Percentiles rank a stretch among this genome's conserved stretches.
These are phyloP conservation scores for Cladobotryum mycophilum DNA, from an alignment of 2,329 filamentous ascomycete species.

Conservation along the genomic window DNA sequence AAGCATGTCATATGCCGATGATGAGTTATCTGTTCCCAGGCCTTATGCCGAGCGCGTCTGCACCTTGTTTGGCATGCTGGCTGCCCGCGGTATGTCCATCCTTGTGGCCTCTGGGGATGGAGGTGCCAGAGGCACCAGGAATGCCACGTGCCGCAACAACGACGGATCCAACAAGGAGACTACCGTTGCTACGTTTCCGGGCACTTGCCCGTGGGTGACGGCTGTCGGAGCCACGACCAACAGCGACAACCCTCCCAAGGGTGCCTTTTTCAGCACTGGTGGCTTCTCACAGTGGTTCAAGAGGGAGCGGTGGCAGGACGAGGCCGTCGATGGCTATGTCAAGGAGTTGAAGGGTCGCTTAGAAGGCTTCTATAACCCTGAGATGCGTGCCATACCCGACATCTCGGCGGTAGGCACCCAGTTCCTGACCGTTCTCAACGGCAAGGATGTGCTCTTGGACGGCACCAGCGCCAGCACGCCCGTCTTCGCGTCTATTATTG, in stretches of 20 bases:
- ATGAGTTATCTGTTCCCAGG: slow-evolving; percentile 47
- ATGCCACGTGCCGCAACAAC: slow-evolving; percentile 14
- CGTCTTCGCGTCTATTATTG: slow-evolving; percentile 41
- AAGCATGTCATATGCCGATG: slow-evolving; percentile 53
- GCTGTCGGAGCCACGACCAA: slow-evolving; percentile 44
- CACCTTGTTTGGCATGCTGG: slow-evolving; percentile 44
- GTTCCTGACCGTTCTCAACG: slow-evolving; percentile 36
- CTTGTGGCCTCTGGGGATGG: slow-evolving; percentile 46
- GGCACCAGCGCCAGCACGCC: slow-evolving; percentile 41
- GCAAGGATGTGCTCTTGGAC: slow-evolving; percentile 5
- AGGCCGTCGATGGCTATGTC: slow-evolving; percentile 35
- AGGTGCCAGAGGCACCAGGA: slow-evolving; percentile 34
- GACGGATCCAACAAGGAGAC: slow-evolving; percentile 27
- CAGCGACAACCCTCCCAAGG: background rate
- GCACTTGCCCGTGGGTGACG: slow-evolving; percentile 41
- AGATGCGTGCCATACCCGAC: slow-evolving; percentile 42
- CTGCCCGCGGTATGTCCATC: slow-evolving; percentile 45
- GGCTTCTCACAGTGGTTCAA: slow-evolving; percentile 42
- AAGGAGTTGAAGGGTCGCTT: slow-evolving; percentile 35
- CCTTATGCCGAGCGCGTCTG: slow-evolving; percentile 48
- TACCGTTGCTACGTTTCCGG: slow-evolving; percentile 41
- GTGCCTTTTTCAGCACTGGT: slow-evolving; percentile 32
- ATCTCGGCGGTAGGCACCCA: slow-evolving; percentile 49
- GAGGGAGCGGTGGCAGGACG: slow-evolving; percentile 39
- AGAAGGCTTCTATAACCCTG: slow-evolving; percentile 36